Conservation (phyloP, 2,329 filamentous ascomycete species). For the Rosellinia necatrix region DNA sequence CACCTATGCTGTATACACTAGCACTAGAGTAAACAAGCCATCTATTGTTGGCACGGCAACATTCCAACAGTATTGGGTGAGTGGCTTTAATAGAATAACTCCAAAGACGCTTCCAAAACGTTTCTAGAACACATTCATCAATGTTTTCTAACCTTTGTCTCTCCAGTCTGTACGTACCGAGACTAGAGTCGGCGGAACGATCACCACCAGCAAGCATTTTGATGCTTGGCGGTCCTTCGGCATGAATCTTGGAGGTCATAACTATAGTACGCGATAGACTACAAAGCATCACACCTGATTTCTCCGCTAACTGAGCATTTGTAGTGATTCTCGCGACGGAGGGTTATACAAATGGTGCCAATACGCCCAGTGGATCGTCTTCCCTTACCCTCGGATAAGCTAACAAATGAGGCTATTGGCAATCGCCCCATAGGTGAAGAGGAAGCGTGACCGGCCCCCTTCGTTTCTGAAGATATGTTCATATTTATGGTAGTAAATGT, state of each 20-base stretch:
- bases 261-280: constrained; percentile 47
- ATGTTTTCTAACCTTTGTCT: background rate
- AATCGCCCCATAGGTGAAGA: too few relatives aligned
- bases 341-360: constrained; percentile 34
- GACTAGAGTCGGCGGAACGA: constrained; percentile 57
- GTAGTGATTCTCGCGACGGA: constrained; percentile 37
- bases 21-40: constrained; percentile 55
- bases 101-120: background rate
- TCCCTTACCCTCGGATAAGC: constrained; percentile 30
- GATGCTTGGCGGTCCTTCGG: constrained; percentile 56
- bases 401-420: too few relatives aligned
- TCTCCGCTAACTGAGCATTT: background rate
- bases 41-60: constrained; percentile 59
- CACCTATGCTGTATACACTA: constrained; percentile 57
- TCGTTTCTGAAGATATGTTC: too few relatives aligned
- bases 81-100: background rate
- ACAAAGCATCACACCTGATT: background rate
- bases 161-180: constrained; percentile 47
- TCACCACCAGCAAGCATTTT: constrained; percentile 58
- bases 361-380: constrained; percentile 31
- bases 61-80: constrained; percentile 56
- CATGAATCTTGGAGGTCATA: constrained; percentile 53
- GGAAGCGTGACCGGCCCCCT: too few relatives aligned
- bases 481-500: too few relatives aligned
- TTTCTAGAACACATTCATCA: background rate